phyloP scores from a whole-genome alignment of 495 filamentous ascomycete genomes.

The Choiromyces venosus region DNA sequence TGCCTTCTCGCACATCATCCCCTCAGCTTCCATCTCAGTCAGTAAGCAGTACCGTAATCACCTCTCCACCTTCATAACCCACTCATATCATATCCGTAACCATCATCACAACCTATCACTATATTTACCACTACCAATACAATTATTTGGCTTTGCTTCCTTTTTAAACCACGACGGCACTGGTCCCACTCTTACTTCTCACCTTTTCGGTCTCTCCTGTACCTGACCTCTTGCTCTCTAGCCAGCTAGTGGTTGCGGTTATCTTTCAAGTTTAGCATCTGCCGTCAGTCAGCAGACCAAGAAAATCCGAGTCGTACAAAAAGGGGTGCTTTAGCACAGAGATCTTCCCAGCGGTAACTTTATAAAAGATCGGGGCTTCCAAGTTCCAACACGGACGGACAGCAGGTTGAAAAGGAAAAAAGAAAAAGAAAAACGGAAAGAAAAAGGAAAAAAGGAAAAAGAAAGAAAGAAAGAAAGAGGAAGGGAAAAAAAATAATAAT shows the following conservation, averaged over 20 bases:
- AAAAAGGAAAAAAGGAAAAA: background rate
- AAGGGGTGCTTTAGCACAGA: slow-evolving; percentile 19
- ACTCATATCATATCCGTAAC: slow-evolving; percentile 9
- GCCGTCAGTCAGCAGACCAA: slow-evolving; percentile 25
- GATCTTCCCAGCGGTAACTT: slow-evolving; percentile 16
- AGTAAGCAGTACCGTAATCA: background rate
- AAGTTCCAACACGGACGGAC: background rate
- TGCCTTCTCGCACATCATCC: slow-evolving; percentile 10
- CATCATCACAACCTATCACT: slow-evolving; percentile 19
- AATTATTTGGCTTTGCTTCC: slow-evolving; percentile 14
- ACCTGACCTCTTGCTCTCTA: slow-evolving; percentile 7
- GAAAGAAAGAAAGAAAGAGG: slow-evolving; percentile 5
- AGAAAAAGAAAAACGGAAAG: slow-evolving; percentile 14
- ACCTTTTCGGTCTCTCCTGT: slow-evolving; percentile 17
- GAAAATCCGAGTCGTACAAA: slow-evolving; percentile 29
- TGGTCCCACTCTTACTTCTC: background rate
- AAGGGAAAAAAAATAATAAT: slow-evolving; percentile 11
- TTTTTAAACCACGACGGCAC: slow-evolving; percentile 14
- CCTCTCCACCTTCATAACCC: background rate
- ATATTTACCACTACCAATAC: slow-evolving; percentile 10
- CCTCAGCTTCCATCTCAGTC: background rate
- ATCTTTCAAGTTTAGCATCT: slow-evolving; percentile 31
- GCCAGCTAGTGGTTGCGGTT: slow-evolving; percentile 25
- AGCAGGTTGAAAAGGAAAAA: slow-evolving; percentile 13
- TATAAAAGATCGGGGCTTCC: slow-evolving; percentile 29